Base-by-base conservation (phyloP, 805 yeast genomes). In the Clavispora santaluciae region DNA sequence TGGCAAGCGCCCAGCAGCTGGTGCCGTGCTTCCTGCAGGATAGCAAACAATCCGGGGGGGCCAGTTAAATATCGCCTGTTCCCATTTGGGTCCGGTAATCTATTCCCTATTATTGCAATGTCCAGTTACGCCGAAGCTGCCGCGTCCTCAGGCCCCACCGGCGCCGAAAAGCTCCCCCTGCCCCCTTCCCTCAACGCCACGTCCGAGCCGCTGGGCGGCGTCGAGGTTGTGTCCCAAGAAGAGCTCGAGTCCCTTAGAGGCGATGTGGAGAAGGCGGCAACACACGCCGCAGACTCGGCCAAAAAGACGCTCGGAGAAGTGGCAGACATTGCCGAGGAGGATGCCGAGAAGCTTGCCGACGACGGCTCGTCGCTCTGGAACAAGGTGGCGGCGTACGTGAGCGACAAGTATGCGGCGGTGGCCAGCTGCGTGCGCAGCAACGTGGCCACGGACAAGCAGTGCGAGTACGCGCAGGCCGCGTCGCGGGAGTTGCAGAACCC, bases 401-500 rank as follows among this genome's bases (percentile, higher is more conserved):
- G 49, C 50, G 56, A 58, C 44, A 45, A 50, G 36, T 52, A 45
- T 34, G 50, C 53, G 24, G 41, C 43, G 16, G 37, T 46, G 13
- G 43, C 50, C 16, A 39, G 47, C 11, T 48, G 42, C 24, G 49
- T 50, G 23, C 30, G 30, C 30, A 25, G 39, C 16, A 38, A 52
- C 18, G 40, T 38, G 15, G 15, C 48, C 25, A 33, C 52, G 6
- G 42, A 41, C 22, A 41, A 45, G 8, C n/a, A n/a, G n/a, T n/a
- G 50, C 52, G 40, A 42, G 21, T 42, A 44, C 10, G 51, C 53
- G 6, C 39, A 49, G 13, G 49, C 45, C 29, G 53, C 63, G 15
- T 44, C 40, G 25, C 43, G 44, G 20, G 84, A 79, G 56, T 65
- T 80, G 48, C 69, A 78, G 53, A 79, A 81, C 64, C 86, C 86